Conservation (phyloP, 495 filamentous ascomycete genomes). For the Hapsidospora chrysogenum region DNA sequence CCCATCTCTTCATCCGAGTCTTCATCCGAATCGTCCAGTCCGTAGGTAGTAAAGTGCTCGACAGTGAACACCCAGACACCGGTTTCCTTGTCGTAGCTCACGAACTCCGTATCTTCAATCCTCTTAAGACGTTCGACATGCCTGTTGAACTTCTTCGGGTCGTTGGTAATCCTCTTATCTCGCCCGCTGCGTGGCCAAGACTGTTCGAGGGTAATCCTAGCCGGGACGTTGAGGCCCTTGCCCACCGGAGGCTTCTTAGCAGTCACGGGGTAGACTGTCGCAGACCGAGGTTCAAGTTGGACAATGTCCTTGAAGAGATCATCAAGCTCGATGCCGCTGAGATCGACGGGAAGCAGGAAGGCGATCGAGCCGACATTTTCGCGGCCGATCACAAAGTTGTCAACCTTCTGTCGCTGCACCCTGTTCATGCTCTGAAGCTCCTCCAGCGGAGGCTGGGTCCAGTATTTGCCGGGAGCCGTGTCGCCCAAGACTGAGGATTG, state of each 20-base stretch:
- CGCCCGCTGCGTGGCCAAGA: constrained; percentile 63
- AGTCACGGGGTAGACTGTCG: constrained; percentile 70
- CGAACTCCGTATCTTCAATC: constrained; percentile 63
- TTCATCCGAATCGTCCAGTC: constrained; percentile 72
- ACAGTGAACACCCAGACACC: constrained; percentile 87
- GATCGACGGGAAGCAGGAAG: constrained; percentile 69
- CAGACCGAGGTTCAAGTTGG: constrained; percentile 50
- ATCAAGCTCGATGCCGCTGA: constrained; percentile 55
- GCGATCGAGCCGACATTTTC: constrained; percentile 59
- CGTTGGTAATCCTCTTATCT: constrained; percentile 27
- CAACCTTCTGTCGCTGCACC: constrained; percentile 52
- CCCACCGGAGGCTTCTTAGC: constrained; percentile 63
- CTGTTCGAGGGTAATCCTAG: constrained; percentile 68
- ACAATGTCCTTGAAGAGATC: constrained; percentile 57
- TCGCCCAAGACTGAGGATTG: constrained; percentile 7
- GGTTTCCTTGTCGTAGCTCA: constrained; percentile 55
- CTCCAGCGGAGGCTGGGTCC: constrained; percentile 56
- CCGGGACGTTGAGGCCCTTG: constrained; percentile 80
- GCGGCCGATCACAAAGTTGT: constrained; percentile 65
- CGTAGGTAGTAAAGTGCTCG: constrained; percentile 90
- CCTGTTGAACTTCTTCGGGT: constrained; percentile 40
- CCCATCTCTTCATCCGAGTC: constrained; percentile 40
- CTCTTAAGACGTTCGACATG: constrained; percentile 69
- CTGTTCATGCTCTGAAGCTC: constrained; percentile 60
- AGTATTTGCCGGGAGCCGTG: constrained; percentile 61